Conservation (phyloP, 2,329 filamentous ascomycete genomes). For the Lecanicillium sp. region DNA sequence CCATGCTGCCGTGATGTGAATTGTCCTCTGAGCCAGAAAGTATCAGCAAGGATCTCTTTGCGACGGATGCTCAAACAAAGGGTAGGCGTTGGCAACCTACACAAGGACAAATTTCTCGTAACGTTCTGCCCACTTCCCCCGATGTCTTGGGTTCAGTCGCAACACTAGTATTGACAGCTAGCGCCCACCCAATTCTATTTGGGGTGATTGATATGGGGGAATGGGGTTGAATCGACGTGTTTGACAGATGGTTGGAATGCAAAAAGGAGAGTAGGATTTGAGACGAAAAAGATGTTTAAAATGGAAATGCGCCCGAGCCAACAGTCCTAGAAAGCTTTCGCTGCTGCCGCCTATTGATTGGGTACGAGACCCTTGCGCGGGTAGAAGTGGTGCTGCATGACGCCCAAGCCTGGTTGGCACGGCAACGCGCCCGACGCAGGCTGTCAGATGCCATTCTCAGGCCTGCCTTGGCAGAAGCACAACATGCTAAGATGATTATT, state of each 20-base stretch:
- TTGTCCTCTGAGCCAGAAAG: not conserved
- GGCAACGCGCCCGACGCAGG: not conserved
- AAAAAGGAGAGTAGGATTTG: too few species aligned
- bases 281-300: not conserved
- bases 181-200: not conserved
- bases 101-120: not conserved
- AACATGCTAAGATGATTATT: too few species aligned
- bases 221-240: not conserved
- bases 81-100: not conserved
- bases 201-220: too few species aligned
- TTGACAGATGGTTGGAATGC: conserved; percentile 5
- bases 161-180: conserved; percentile 7
- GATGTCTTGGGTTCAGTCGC: conserved; percentile 5
- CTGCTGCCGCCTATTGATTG: not conserved
- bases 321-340: too few species aligned
- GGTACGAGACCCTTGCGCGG: not conserved
- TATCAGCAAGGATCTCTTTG: not conserved
- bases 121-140: not conserved
- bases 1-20: conserved; percentile 35
- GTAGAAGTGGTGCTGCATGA: not conserved
- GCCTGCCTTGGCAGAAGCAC: too few species aligned
- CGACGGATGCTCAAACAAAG: too few species aligned
- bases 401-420: conserved; percentile 9
- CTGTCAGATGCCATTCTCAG: not conserved
- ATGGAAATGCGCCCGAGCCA: too few species aligned